A percentile compares a stretch with the other conserved stretches of the same genome.
Conservation (phyloP, 495 filamentous ascomycete species). For the Cercophora sp. region DNA sequence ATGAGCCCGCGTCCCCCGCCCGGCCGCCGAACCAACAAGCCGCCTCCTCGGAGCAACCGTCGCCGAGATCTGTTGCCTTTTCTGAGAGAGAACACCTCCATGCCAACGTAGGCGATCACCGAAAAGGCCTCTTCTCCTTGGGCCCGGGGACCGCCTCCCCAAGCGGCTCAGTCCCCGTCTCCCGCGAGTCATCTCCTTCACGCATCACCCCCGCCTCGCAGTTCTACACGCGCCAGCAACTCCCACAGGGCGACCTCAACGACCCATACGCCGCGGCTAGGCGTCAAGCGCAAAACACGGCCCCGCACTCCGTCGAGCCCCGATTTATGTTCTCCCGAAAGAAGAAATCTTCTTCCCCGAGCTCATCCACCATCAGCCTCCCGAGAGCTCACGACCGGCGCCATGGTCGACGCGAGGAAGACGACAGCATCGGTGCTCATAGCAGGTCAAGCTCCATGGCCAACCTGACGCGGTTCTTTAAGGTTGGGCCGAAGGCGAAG, state of each 20-base stretch:
- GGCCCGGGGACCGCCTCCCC: slow-evolving; percentile 60
- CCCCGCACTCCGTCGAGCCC: too few species aligned
- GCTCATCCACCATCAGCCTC: slow-evolving; percentile 44
- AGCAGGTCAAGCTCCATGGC: slow-evolving; percentile 82
- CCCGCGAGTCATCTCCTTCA: slow-evolving; percentile 60
- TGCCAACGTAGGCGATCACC: slow-evolving; percentile 40
- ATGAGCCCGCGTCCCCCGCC: slow-evolving; percentile 34
- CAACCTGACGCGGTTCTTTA: slow-evolving; percentile 92
- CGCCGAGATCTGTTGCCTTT: slow-evolving; percentile 38
- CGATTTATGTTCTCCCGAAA: slow-evolving; percentile 75
- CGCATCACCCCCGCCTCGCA: slow-evolving; percentile 55
- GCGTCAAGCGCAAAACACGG: slow-evolving; percentile 63
- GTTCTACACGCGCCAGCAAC: slow-evolving; percentile 63
- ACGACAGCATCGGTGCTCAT: slow-evolving; percentile 35
- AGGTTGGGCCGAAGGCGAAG: slow-evolving; percentile 62
- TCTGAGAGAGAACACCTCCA: slow-evolving; percentile 36
- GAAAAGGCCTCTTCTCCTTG: slow-evolving; percentile 67
- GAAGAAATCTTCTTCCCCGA: slow-evolving; percentile 40
- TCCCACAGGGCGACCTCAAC: slow-evolving; percentile 74
- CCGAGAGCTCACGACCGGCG: slow-evolving; percentile 21
- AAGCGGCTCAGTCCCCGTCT: slow-evolving; percentile 62
- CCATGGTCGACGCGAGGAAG: slow-evolving; percentile 46
- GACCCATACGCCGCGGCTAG: slow-evolving; percentile 86
- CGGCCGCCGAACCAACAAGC: slow-evolving; percentile 15
- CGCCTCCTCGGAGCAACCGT: slow-evolving; percentile 15